A percentile compares a stretch with the other conserved stretches of the same genome.
These are phyloP conservation scores for Phytomonas sp. DNA, from an alignment of 208 protist species.

Conservation along the genomic window DNA sequence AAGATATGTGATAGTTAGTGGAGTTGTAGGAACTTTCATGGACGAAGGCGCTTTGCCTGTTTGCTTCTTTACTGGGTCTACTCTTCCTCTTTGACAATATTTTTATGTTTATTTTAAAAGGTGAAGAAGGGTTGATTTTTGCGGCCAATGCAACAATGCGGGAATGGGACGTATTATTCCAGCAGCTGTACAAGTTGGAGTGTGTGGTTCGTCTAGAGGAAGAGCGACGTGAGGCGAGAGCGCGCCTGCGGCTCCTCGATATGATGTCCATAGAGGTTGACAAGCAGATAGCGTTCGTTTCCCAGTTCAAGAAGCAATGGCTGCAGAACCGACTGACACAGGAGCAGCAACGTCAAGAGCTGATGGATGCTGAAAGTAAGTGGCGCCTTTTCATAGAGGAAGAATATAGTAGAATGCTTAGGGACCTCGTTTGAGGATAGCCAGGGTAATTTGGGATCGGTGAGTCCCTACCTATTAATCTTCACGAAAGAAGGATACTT, in stretches of 20 bases:
- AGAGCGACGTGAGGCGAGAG: conserved; percentile 72
- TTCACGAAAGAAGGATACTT: background rate
- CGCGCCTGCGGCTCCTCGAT: conserved; percentile 55
- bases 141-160: conserved; percentile 15
- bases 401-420: conserved; percentile 21
- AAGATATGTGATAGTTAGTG: background rate
- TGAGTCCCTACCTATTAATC: background rate
- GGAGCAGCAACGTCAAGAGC: conserved; percentile 43
- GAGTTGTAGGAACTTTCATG: background rate
- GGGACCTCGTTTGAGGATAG: background rate
- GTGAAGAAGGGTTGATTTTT: conserved; percentile 2
- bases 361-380: conserved; percentile 35
- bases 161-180: conserved; percentile 25
- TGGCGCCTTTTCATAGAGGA: conserved; percentile 17
- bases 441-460: background rate
- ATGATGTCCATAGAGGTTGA: conserved; percentile 56
- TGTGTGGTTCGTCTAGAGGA: conserved; percentile 70
- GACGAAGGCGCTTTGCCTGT: background rate
- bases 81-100: conserved; percentile 2
- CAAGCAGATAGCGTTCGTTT: conserved; percentile 70
- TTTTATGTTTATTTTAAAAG: conserved; percentile 14
- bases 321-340: conserved; percentile 47
- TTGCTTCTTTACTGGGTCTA: conserved; percentile 7
- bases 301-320: conserved; percentile 83
- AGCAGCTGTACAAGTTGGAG: conserved; percentile 64